Conservation (phyloP, 2,329 filamentous ascomycete genomes). For the Ophiosphaerella korrae region DNA sequence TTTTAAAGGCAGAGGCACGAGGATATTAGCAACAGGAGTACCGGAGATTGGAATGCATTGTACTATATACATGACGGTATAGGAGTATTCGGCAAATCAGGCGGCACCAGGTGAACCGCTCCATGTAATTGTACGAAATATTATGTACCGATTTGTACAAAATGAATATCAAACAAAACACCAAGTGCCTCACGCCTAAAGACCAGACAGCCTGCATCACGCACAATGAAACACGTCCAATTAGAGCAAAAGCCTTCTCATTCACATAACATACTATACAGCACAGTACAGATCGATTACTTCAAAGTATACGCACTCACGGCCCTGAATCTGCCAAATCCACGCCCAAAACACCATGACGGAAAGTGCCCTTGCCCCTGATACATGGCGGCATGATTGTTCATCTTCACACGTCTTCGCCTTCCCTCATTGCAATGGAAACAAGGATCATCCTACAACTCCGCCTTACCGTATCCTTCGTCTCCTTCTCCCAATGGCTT, state of each 20-base stretch:
- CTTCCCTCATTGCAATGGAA: too few relatives aligned
- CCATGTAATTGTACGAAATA: neutral
- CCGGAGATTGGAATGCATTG: slow-evolving; percentile 1
- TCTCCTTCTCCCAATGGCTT: slow-evolving; percentile 39
- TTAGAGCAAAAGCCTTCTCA: too few relatives aligned
- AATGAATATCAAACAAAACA: neutral
- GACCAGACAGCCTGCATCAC: too few relatives aligned
- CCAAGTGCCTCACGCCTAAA: too few relatives aligned
- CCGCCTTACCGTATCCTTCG: slow-evolving; percentile 41
- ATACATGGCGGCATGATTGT: neutral
- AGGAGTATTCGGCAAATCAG: neutral
- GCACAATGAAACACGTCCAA: too few relatives aligned
- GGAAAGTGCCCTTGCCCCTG: neutral
- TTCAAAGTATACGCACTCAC: too few relatives aligned
- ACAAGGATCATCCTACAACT: slow-evolving; percentile 29
- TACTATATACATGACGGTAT: neutral
- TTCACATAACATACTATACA: neutral
- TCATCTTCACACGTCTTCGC: neutral
- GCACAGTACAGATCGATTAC: too few relatives aligned
- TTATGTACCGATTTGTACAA: slow-evolving; percentile 4
- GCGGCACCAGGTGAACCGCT: too few relatives aligned
- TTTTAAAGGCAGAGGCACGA: too few relatives aligned
- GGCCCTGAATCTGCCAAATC: neutral
- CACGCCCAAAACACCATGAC: neutral
- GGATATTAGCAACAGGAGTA: slow-evolving; percentile 8